phyloP scores from a whole-genome alignment of 2,329 filamentous ascomycete genomes.

The Fonsecaea erecta region DNA sequence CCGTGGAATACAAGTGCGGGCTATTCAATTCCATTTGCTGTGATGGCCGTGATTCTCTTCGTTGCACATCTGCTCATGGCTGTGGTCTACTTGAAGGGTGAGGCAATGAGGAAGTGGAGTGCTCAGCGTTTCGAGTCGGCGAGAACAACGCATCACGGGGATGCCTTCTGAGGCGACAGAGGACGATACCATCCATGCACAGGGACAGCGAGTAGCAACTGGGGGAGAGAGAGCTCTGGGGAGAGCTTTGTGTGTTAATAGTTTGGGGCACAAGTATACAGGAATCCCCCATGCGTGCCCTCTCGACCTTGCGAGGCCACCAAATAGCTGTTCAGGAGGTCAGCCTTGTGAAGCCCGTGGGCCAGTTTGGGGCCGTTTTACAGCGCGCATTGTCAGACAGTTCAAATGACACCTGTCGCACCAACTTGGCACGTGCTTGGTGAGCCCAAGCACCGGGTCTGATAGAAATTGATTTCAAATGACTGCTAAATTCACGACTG shows the following conservation, averaged over 20 bases:
- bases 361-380: no score
- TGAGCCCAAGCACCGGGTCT: background rate
- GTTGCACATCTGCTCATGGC: constrained; percentile 24
- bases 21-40: constrained; percentile 23
- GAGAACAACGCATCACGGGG: constrained; percentile 12
- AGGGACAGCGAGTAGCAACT: background rate
- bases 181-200: background rate
- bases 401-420: background rate
- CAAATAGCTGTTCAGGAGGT: background rate
- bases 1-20: constrained; percentile 26
- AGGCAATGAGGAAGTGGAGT: constrained; percentile 19
- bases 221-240: background rate
- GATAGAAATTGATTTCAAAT: background rate
- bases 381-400: background rate
- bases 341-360: no score
- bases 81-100: constrained; percentile 16
- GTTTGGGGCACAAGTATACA: background rate
- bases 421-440: no score
- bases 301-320: background rate
- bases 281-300: background rate
- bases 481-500: background rate
- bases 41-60: constrained; percentile 22
- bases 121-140: constrained; percentile 11
- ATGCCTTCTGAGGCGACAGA: constrained; percentile 13
- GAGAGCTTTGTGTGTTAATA: background rate